Evolutionary conservation across 495 filamentous ascomycete genomes (phyloP).

Genomic region (Penicillium malachiteum): DNA sequence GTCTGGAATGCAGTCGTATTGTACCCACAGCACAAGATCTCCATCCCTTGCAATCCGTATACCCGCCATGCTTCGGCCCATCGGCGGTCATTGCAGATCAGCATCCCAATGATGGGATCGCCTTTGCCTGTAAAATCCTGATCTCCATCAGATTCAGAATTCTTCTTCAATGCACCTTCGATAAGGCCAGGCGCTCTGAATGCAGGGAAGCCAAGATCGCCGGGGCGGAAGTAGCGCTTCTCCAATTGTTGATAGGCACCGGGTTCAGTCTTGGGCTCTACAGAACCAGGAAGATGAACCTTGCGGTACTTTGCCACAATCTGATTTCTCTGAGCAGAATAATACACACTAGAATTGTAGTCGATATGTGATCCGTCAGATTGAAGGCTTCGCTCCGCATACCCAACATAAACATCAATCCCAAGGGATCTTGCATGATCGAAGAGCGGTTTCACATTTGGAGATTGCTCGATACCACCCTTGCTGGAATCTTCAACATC

Average conservation of each 20-base stretch:
- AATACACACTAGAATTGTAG: constrained; percentile 49
- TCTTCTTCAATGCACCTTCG: constrained; percentile 7
- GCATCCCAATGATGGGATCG: constrained; percentile 50
- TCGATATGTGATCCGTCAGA: constrained; percentile 26
- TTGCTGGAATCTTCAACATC: constrained; percentile 36
- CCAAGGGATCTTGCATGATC: constrained; percentile 37
- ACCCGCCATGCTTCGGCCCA: constrained; percentile 50
- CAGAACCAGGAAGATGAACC: constrained; percentile 48
- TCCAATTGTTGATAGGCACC: constrained; percentile 49
- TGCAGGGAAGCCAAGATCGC: constrained; percentile 47
- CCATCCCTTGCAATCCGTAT: constrained; percentile 46
- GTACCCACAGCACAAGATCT: constrained; percentile 48
- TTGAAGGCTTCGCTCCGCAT: constrained; percentile 34
- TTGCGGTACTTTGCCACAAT: constrained; percentile 51
- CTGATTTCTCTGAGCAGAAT: constrained; percentile 35
- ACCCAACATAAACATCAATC: constrained; percentile 49
- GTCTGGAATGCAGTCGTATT: constrained; percentile 48
- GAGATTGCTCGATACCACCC: constrained; percentile 22
- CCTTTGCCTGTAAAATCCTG: constrained; percentile 27
- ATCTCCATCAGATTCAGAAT: background rate
- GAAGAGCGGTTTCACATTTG: constrained; percentile 45
- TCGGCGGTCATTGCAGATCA: constrained; percentile 52
- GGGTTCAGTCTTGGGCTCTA: constrained; percentile 44
- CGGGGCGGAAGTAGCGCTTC: constrained; percentile 49
- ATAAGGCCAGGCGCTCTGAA: constrained; percentile 47